These are phyloP conservation scores for Aspergillus baeticus DNA, from an alignment of 495 filamentous ascomycete species.

Conservation along the genomic window DNA sequence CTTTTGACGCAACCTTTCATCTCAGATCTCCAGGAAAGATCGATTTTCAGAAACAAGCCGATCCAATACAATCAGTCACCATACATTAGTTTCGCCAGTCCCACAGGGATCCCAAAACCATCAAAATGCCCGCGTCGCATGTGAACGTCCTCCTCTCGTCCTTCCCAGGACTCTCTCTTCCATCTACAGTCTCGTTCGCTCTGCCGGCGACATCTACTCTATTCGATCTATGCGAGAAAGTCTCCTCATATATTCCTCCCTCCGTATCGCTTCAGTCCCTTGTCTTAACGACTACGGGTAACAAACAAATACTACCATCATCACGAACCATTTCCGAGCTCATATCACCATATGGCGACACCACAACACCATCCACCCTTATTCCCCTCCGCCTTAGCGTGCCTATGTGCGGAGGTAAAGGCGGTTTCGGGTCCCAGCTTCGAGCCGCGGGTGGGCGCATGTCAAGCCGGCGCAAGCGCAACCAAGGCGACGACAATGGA, in stretches of 20 bases:
- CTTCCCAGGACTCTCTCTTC: conserved; percentile 79
- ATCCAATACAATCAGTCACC: too few species aligned
- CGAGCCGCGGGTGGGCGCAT: conserved; percentile 96
- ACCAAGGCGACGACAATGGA: conserved; percentile 78
- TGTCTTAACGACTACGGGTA: conserved; percentile 78
- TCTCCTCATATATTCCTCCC: conserved; percentile 64
- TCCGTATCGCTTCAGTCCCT: conserved; percentile 50
- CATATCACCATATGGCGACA: conserved; percentile 22
- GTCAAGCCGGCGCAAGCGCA: conserved; percentile 87
- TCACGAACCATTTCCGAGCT: conserved; percentile 33
- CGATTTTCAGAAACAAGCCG: not conserved
- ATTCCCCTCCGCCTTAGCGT: conserved; percentile 77
- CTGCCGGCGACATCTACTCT: conserved; percentile 65
- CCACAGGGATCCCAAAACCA: too few species aligned
- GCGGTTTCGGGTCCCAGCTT: conserved; percentile 95
- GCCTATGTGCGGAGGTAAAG: conserved; percentile 84
- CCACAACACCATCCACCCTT: conserved; percentile 60
- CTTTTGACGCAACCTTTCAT: not conserved
- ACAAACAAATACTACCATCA: conserved; percentile 59
- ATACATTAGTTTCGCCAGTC: too few species aligned
- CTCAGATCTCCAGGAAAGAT: not conserved
- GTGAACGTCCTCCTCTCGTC: conserved; percentile 82
- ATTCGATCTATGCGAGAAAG: conserved; percentile 59
- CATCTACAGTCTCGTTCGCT: conserved; percentile 70
- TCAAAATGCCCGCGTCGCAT: conserved; percentile 40